Evolutionary conservation across 805 yeast species (phyloP).

Genomic region (Wickerhamomyces silvicola): DNA sequence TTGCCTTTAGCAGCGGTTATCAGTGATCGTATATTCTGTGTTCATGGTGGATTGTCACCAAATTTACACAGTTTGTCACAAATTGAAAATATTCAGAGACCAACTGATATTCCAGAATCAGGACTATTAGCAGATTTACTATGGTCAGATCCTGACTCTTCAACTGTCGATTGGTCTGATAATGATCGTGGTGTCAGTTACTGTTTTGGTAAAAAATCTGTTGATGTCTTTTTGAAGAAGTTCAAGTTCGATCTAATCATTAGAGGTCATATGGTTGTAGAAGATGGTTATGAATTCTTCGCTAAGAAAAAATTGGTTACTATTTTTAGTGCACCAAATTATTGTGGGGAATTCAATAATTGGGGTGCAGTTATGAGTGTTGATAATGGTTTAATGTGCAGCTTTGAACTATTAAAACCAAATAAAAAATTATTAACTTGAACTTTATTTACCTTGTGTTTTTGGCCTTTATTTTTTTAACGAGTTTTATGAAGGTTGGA

Average conservation of each 20-base stretch:
- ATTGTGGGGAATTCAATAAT: slow-evolving; percentile 55
- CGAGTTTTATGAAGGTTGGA: slow-evolving; percentile 1
- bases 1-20: slow-evolving; percentile 94
- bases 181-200: slow-evolving; percentile 82
- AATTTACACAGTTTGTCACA: slow-evolving; percentile 58
- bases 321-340: slow-evolving; percentile 77
- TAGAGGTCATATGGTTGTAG: slow-evolving; percentile 86
- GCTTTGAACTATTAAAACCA: slow-evolving; percentile 91
- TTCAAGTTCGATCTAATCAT: slow-evolving; percentile 74
- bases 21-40: slow-evolving; percentile 89
- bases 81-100: slow-evolving; percentile 65
- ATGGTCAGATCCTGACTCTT: slow-evolving; percentile 77
- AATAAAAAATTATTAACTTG: slow-evolving; percentile 12
- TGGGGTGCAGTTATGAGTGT: slow-evolving; percentile 99
- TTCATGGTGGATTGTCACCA: slow-evolving; percentile 82
- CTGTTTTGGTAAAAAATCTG: slow-evolving; percentile 67
- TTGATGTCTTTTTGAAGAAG: slow-evolving; percentile 57
- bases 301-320: slow-evolving; percentile 70
- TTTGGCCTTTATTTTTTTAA: neutral
- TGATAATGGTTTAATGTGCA: slow-evolving; percentile 82
- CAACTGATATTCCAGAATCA: slow-evolving; percentile 78
- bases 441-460: neutral
- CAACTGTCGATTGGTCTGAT: slow-evolving; percentile 60
- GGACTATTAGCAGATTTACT: slow-evolving; percentile 72
- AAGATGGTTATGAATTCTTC: slow-evolving; percentile 82